Evolutionary conservation across 768 basidiomycete genomes (phyloP), one percentile per base, ranked within the genome.

Genomic region (Mycena filopes): DNA sequence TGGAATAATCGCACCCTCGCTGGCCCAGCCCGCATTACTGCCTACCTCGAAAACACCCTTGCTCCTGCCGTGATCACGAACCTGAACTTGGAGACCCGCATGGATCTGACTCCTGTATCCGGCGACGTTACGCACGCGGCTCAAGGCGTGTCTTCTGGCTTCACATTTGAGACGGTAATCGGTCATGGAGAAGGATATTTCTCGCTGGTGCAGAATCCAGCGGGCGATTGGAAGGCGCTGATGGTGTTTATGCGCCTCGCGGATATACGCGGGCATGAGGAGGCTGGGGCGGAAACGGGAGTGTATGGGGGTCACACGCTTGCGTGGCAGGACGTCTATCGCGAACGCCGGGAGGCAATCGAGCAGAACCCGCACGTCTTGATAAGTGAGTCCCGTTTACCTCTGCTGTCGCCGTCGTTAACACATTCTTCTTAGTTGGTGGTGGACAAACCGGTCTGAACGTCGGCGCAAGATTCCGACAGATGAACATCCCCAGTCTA

Each of bases 361-460:
- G 82, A 83, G 61, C 62, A 66, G 8, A 60, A 80, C 55, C 83
- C 81, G 0, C 68, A 80, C 42, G 82, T 82, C 5, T 21, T 60
- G 10, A 60, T 60, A 29, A 60, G 60, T 60, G 29, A n/a, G 49
- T 38, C 20, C 11, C 42, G n/a, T 28, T 21, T 28, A 16, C 5
- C n/a, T 23, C 5, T 31, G 12, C 25, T n/a, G 25, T 41, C 11
- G 1, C 28, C 36, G 10, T 25, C 20, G 13, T 16, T 23, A 20
- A 7, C 33, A 49, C n/a, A 18, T 25, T 40, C 23, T 16, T 26
- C 7, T 3, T n/a, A 82, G 81, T 84, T n/a, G 83, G 83, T n/a
- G 81, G 65, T 1, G 83, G 80, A 0, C 83, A 84, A 55, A 77
- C 73, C 12, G 83, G 83, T 9, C 69, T 84, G 26, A 75, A 76